Evolutionary conservation across 371 early-diverging fungal species (phyloP), one percentile per base, ranked within the genome.

Genomic region (Apophysomyces elegans): DNA sequence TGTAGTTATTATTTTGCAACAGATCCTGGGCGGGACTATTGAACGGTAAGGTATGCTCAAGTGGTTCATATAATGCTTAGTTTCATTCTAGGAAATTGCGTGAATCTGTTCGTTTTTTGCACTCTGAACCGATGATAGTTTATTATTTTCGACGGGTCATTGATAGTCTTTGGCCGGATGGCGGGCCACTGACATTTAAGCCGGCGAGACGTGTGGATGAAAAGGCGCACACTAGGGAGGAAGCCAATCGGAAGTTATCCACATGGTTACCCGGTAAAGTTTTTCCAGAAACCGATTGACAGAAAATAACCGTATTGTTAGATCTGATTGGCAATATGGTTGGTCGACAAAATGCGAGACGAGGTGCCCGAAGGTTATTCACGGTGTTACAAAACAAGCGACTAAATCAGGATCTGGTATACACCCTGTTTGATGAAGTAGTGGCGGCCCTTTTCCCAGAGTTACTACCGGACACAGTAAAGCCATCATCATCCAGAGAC

Each of bases 1-100:
- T 0, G 85, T 96, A 11, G 88, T 89, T 6, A 86, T 95, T 14
- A 83, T 95, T 2, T 68, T 95, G 56, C 94, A 95, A 57, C 93
- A 93, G 57, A 85, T 96, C 1, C 77, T 95, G 45, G 95, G 95
- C 63, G 94, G 92, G 43, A 87, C 93, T 0, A 88, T 96, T 58
- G 95, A 96, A 73, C 83, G 93, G 77, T 87, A 79, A 58, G 58
- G 8, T 45, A 39, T 35, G 5, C 43, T 7, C 43, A 18, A 26
- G 32, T 3, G 18, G 4, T 9, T n/a, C 37, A 58, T 58, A 35
- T 37, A 16, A 39, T 63, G 26, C 36, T 63, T 16, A 41, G 32
- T 58, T 8, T 43, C 37, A 36, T 4, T 32, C 21, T 67, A 79
- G 85, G 59, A 80, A 80, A 81, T 35, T 85, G 26, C 70, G 76